Conservation (phyloP, 2,329 filamentous ascomycete genomes). For the Fusarium foetens region DNA sequence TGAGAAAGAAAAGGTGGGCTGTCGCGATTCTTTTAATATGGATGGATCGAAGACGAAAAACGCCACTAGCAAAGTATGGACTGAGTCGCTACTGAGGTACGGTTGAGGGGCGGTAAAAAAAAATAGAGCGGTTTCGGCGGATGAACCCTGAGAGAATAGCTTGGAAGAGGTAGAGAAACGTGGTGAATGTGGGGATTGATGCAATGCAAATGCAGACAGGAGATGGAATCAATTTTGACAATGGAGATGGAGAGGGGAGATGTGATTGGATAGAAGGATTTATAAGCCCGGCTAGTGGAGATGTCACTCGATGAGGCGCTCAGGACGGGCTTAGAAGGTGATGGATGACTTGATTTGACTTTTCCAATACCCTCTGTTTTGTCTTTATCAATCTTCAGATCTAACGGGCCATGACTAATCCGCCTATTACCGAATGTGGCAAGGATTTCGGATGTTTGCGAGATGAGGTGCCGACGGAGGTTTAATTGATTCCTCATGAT, state of each 20-base stretch:
- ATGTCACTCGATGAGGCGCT: background rate
- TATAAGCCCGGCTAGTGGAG: conserved; percentile 23
- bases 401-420: conserved; percentile 10
- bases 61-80: conserved; percentile 13
- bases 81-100: background rate
- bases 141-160: conserved; percentile 12
- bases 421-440: background rate
- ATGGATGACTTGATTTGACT: conserved; percentile 5
- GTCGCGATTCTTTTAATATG: conserved; percentile 28
- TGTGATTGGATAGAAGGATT: conserved; percentile 31
- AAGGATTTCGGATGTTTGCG: background rate
- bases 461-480: background rate
- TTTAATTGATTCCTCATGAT: conserved; percentile 38
- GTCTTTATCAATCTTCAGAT: conserved; percentile 34
- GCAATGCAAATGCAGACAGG: conserved; percentile 14
- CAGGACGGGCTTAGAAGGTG: conserved; percentile 14
- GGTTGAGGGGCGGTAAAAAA: conserved; percentile 24
- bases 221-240: conserved; percentile 34
- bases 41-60: background rate
- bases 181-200: conserved; percentile 16
- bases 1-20: conserved; percentile 19
- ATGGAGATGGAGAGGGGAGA: background rate
- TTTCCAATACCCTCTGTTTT: background rate
- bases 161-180: conserved; percentile 1
- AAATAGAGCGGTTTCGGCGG: conserved; percentile 32